phyloP scores from a whole-genome alignment of 2,329 filamentous ascomycete genomes.

The Xylariaceae sp. region DNA sequence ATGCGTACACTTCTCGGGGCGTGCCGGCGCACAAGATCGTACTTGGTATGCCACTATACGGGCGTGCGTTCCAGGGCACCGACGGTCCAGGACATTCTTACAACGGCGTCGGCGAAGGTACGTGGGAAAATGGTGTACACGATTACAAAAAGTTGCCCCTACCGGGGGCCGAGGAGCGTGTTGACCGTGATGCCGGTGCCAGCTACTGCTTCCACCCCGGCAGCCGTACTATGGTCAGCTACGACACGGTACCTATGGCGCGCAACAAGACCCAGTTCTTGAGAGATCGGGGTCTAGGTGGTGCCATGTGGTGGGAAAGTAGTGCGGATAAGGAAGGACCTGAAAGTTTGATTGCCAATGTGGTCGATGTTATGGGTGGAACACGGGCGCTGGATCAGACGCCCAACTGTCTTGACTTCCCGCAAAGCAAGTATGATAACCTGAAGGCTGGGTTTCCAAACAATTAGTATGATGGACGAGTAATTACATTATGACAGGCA shows the following conservation, averaged over 20 bases:
- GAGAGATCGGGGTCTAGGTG: constrained; percentile 63
- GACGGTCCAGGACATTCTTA: constrained; percentile 67
- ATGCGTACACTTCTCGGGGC: constrained; percentile 60
- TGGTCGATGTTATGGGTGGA: constrained; percentile 57
- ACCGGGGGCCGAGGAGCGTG: constrained; percentile 57
- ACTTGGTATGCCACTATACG: constrained; percentile 88
- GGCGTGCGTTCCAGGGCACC: constrained; percentile 77
- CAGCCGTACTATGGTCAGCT: constrained; percentile 67
- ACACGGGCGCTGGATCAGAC: constrained; percentile 42
- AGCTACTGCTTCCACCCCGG: constrained; percentile 71
- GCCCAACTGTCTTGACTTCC: constrained; percentile 60
- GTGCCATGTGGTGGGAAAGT: constrained; percentile 94
- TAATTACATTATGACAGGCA: too few species aligned
- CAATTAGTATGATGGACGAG: constrained; percentile 26
- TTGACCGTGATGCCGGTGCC: constrained; percentile 62
- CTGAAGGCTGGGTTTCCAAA: constrained; percentile 53
- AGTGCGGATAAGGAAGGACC: constrained; percentile 61
- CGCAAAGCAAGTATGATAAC: constrained; percentile 67
- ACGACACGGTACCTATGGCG: constrained; percentile 68
- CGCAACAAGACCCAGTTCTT: constrained; percentile 70
- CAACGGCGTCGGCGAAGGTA: constrained; percentile 70
- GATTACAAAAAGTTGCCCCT: constrained; percentile 85
- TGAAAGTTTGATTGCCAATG: constrained; percentile 64
- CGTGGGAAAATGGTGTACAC: constrained; percentile 80
- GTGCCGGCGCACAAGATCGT: constrained; percentile 72